phyloP scores from a whole-genome alignment of 495 filamentous ascomycete species.

The Oidiodendron maius region DNA sequence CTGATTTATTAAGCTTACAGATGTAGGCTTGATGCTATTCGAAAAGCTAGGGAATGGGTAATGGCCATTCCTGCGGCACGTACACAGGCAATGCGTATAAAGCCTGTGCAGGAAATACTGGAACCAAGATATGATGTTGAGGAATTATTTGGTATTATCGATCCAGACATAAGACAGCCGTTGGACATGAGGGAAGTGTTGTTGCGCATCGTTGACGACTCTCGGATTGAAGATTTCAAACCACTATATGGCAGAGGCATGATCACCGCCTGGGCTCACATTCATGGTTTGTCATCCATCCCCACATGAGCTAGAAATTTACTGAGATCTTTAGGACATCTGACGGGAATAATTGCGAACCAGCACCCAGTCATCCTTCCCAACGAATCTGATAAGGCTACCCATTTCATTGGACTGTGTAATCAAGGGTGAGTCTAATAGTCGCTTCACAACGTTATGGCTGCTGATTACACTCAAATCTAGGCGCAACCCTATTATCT shows the following conservation, averaged over 20 bases:
- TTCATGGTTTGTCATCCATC: conserved; percentile 22
- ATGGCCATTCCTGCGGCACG: conserved; percentile 14
- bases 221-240: conserved; percentile 25
- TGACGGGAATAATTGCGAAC: conserved; percentile 29
- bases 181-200: conserved; percentile 30
- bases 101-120: neutral
- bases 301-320: neutral
- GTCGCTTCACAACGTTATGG: too few species aligned
- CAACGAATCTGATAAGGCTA: conserved; percentile 25
- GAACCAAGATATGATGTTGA: conserved; percentile 20
- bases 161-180: conserved; percentile 28
- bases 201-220: conserved; percentile 27
- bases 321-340: conserved; percentile 15
- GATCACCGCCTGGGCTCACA: conserved; percentile 26
- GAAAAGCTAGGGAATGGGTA: conserved; percentile 28
- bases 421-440: conserved; percentile 21
- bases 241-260: conserved; percentile 27
- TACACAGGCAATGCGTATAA: conserved; percentile 2
- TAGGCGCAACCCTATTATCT: conserved; percentile 24
- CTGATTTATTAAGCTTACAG: neutral
- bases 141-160: conserved; percentile 23
- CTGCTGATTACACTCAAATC: too few species aligned
- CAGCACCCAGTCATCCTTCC: conserved; percentile 27
- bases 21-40: conserved; percentile 28
- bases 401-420: conserved; percentile 28